Evolutionary conservation across 2,329 filamentous ascomycete species (phyloP), one percentile per base, ranked within the genome.

Genomic region (Capronia americana): DNA sequence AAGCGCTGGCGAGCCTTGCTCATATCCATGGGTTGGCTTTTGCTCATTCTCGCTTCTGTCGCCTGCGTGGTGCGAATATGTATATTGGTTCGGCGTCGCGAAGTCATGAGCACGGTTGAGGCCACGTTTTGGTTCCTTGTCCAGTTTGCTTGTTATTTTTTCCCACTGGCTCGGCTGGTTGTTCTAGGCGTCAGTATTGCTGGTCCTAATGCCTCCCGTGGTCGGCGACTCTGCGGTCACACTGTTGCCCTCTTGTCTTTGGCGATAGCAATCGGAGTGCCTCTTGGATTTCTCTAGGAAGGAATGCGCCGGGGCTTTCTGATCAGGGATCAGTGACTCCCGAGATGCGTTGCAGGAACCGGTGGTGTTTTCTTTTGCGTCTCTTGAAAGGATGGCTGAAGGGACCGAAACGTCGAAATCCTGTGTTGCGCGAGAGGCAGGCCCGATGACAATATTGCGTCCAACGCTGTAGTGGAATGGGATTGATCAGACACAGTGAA

Each of bases 251-350:
- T 51, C 12, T 28, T 51, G 23, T 51, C 24, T 51, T 28, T 51
- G 48, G 48, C 48, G 12, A 51, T 23, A 51, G 48, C 48, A 23
- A 26, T 51, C 20, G 20, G 14, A 12, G 11, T 51, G 14, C 20
- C 48, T 12, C 24, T 51, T 51, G 48, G 48, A 28, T 51, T 51
- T 11, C 48, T 51, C 20, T 51, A 26, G 20, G 48, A 51, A 14
- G 10, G 48, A 51, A 23, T 51, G 20, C 20, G 11, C 48, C 20
- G 24, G 10, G 48, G 24, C 24, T 51, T n/a, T 20, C 6, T 44
- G 17, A n/a, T n/a, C 38, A 28, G 5, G 10, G 10, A 23, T 4
- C 20, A 26, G 48, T 28, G 24, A 51, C 8, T 14, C 48, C 6
- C 5, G 10, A 8, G 48, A 7, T 10, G 23, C 48, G 17, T n/a